Percentiles rank a stretch among this genome's conserved stretches.
phyloP scores from a whole-genome alignment of 2,329 filamentous ascomycete species.

The Calonectria hawksworthii region DNA sequence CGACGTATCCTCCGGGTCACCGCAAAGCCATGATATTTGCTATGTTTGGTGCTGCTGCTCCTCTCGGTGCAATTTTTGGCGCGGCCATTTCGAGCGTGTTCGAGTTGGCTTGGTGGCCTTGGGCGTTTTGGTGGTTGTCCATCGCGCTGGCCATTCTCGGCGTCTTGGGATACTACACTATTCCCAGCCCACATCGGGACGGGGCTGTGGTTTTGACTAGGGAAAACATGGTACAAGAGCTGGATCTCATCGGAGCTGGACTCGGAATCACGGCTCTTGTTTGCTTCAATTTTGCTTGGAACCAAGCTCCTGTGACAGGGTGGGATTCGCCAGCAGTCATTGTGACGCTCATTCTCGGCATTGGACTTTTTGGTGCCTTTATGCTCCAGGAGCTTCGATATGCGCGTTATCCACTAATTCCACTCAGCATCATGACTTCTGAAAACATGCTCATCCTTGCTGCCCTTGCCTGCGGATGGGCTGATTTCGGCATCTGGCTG shows the following conservation, averaged over 20 bases:
- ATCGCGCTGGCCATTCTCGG: slow-evolving; percentile 15
- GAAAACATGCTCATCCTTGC: neutral
- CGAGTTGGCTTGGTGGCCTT: slow-evolving; percentile 58
- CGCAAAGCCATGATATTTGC: slow-evolving; percentile 53
- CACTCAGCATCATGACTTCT: neutral
- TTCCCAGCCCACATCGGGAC: neutral
- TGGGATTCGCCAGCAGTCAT: slow-evolving; percentile 69
- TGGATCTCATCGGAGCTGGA: slow-evolving; percentile 39
- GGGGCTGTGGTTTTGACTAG: slow-evolving; percentile 34
- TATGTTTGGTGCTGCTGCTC: slow-evolving; percentile 52
- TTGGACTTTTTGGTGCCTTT: neutral
- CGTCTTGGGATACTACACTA: slow-evolving; percentile 34
- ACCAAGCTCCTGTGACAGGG: slow-evolving; percentile 69
- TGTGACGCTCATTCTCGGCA: slow-evolving; percentile 60
- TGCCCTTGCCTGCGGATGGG: neutral
- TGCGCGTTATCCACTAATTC: neutral
- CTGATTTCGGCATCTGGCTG: neutral
- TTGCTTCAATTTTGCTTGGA: slow-evolving; percentile 74
- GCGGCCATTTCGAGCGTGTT: slow-evolving; percentile 40
- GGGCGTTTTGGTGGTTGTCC: slow-evolving; percentile 42
- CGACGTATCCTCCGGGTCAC: slow-evolving; percentile 58
- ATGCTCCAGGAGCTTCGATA: neutral
- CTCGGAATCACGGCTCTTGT: slow-evolving; percentile 66
- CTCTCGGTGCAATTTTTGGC: slow-evolving; percentile 47
- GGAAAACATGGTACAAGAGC: neutral